Evolutionary conservation across 768 basidiomycete species (phyloP).

Genomic region (Naganishia vishniacii): DNA sequence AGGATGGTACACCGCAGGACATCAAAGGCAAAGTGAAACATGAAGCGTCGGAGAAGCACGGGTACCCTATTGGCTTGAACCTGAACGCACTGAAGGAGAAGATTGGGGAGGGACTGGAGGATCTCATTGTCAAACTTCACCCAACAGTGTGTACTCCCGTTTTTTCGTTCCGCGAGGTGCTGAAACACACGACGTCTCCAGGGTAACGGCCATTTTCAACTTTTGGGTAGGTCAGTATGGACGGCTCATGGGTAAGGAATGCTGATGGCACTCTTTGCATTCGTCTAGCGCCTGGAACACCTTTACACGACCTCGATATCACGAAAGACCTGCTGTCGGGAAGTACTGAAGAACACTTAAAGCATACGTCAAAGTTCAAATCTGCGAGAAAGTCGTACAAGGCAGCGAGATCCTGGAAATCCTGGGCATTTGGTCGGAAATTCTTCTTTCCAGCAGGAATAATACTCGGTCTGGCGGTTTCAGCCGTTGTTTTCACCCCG

Average conservation of each 20-base stretch:
- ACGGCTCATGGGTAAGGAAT: not conserved
- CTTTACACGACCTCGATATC: slow-evolving; percentile 42
- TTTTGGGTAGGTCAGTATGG: not conserved
- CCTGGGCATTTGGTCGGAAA: slow-evolving; percentile 42
- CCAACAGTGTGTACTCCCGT: slow-evolving; percentile 1
- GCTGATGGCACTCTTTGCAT: not conserved
- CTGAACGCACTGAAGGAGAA: slow-evolving; percentile 3
- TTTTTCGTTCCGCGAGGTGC: not conserved
- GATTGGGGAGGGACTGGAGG: slow-evolving; percentile 8
- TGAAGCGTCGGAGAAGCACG: not conserved
- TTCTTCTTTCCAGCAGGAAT: slow-evolving; percentile 37
- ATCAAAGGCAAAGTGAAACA: not conserved
- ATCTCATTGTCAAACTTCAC: slow-evolving; percentile 17
- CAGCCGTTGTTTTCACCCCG: slow-evolving; percentile 31
- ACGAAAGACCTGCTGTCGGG: slow-evolving; percentile 1
- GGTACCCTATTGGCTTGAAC: not conserved
- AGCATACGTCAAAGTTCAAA: not conserved
- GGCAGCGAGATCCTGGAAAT: slow-evolving; percentile 30
- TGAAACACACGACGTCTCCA: not conserved
- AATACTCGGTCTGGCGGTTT: slow-evolving; percentile 32
- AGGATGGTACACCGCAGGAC: not conserved
- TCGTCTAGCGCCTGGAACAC: slow-evolving; percentile 45
- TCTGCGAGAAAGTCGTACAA: slow-evolving; percentile 2
- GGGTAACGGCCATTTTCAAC: slow-evolving; percentile 18
- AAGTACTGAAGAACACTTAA: not conserved